Evolutionary conservation across 169 alveolate genomes (phyloP), one percentile per base, ranked within the genome.

Genomic region (Plasmodium adleri): DNA sequence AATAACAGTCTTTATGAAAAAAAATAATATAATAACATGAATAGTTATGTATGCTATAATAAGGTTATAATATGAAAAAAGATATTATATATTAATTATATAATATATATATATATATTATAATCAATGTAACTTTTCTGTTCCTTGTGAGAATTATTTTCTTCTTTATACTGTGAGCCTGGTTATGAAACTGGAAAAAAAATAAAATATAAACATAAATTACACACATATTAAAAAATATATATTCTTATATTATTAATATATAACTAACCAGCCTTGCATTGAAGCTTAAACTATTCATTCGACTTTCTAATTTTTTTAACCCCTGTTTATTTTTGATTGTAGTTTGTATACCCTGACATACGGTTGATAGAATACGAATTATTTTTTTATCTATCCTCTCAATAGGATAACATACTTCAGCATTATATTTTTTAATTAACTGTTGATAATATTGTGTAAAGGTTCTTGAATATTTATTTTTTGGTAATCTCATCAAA

Each of bases 341-440:
- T 8, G 64, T 17, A 17, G 28, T 12, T 56, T 56, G 9, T 56
- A 56, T 56, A 6, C 64, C 64, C 24, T n/a, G 17, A 56, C 24
- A 9, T 56, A 56, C 24, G 24, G 64, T 56, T 56, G 64, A 56
- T 56, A 56, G 10, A 17, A 56, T 56, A 17, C 64, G 17, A 13
- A 56, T 22, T 12, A 56, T 56, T 56, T 56, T 56, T 56, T 56
- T 56, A n/a, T 56, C 64, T 7, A 56, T 2, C 7, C 64, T 56
- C 24, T 56, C 64, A 56, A 12, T 17, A 56, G 17, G 17, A 15
- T 10, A 6, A 15, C 17, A 12, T 6, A 17, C 17, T 56, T 56
- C 64, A 56, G 64, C 64, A 56, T 56, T 56, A 56, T 56, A 56
- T 3, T n/a, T 56, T 56, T 56, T 56, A 56, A 56, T 56, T 56